Evolutionary conservation across 1,284 basidiomycete species (phyloP).

Genomic region (Ganoderma sp.): DNA sequence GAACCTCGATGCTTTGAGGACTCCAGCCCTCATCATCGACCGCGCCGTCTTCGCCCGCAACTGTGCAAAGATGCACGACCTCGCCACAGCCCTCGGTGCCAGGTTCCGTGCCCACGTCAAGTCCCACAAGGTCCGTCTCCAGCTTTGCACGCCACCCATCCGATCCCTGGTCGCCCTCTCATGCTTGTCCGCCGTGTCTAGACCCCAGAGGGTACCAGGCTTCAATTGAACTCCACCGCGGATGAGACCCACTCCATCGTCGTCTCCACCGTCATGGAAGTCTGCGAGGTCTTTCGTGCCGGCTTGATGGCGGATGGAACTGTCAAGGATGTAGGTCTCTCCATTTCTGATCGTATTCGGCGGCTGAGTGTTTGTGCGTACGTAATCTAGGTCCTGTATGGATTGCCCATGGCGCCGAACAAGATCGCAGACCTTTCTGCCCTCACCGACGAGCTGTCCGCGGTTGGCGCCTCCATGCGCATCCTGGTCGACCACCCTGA

Average conservation of each 20-base stretch:
- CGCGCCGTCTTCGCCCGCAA: conserved; percentile 71
- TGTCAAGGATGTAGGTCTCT: conserved; percentile 69
- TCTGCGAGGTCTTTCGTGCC: conserved; percentile 72
- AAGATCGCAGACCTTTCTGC: conserved; percentile 74
- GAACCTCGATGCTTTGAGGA: conserved; percentile 64
- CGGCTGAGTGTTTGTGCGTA: neutral
- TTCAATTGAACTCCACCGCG: conserved; percentile 66
- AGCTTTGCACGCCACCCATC: neutral
- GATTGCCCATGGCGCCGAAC: conserved; percentile 72
- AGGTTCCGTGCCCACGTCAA: conserved; percentile 84
- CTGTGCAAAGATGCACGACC: conserved; percentile 73
- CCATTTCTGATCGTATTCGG: neutral
- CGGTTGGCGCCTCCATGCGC: conserved; percentile 61
- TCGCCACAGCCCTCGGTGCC: conserved; percentile 67
- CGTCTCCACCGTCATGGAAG: conserved; percentile 83
- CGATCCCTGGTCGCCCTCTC: neutral
- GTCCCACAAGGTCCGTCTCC: conserved; percentile 71
- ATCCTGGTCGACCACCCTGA: conserved; percentile 79
- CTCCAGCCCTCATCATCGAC: conserved; percentile 83
- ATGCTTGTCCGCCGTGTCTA: conserved; percentile 37
- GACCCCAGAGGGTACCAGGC: conserved; percentile 74
- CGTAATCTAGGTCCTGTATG: conserved; percentile 74
- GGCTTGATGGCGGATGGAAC: conserved; percentile 77
- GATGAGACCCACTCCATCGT: conserved; percentile 66
- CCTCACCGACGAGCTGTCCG: conserved; percentile 61